phyloP scores from a whole-genome alignment of 2,329 filamentous ascomycete species.

The Phyllosticta paracitricarpa region DNA sequence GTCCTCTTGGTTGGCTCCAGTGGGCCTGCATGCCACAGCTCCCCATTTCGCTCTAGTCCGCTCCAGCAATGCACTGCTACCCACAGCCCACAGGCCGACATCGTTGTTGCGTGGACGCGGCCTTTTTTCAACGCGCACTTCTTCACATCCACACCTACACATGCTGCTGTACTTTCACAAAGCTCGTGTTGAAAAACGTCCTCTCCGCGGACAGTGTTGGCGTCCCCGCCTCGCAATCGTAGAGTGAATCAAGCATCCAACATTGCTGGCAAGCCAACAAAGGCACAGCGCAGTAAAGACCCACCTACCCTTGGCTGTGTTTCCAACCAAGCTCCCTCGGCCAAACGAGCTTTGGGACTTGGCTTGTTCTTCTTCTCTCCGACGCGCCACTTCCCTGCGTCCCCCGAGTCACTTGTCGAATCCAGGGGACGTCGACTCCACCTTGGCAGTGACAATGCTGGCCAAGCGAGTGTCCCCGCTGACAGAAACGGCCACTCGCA shows the following conservation, averaged over 20 bases:
- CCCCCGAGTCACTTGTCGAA: background rate
- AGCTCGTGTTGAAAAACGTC: background rate
- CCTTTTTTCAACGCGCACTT: background rate
- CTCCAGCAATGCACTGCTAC: background rate
- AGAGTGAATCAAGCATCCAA: background rate
- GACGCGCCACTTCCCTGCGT: background rate
- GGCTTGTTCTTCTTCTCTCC: background rate
- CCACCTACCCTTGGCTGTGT: background rate
- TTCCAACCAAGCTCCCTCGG: background rate
- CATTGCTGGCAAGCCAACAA: background rate
- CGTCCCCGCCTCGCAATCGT: background rate
- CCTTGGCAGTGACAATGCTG: background rate
- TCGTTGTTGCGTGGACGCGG: background rate
- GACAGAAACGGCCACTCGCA: background rate
- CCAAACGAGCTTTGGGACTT: background rate
- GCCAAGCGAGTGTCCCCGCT: background rate
- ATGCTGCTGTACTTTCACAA: background rate
- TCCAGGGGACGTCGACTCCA: background rate
- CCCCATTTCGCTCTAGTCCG: background rate
- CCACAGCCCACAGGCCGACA: background rate
- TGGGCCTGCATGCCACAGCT: background rate
- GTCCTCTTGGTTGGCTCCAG: background rate
- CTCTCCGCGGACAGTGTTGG: background rate
- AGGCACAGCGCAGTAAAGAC: background rate
- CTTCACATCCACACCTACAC: background rate